Evolutionary conservation across 1,284 basidiomycete genomes (phyloP).

Genomic region (Athelia psychrophila): DNA sequence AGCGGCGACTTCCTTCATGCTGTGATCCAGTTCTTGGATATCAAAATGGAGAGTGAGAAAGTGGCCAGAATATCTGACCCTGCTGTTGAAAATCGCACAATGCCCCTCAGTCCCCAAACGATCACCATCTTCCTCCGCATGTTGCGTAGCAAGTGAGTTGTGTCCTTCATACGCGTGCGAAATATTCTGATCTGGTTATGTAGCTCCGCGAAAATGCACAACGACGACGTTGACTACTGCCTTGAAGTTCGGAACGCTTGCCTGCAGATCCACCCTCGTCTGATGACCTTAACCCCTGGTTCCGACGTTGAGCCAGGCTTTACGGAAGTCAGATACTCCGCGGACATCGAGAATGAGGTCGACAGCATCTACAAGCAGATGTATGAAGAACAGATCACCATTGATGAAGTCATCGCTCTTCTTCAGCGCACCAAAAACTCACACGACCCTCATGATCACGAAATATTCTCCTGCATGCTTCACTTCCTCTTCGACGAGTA

Average conservation of each 20-base stretch:
- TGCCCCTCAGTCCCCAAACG: slow-evolving; percentile 81
- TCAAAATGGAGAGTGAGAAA: slow-evolving; percentile 91
- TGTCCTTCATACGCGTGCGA: slow-evolving; percentile 1
- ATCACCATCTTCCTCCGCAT: slow-evolving; percentile 91
- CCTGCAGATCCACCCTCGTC: slow-evolving; percentile 92
- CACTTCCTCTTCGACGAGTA: slow-evolving; percentile 99
- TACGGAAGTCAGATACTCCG: slow-evolving; percentile 82
- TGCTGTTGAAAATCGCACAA: slow-evolving; percentile 74
- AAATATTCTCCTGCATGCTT: slow-evolving; percentile 98
- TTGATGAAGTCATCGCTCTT: slow-evolving; percentile 91
- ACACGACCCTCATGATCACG: slow-evolving; percentile 82
- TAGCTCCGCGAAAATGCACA: slow-evolving; percentile 63
- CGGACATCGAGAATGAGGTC: slow-evolving; percentile 91
- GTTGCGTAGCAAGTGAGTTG: slow-evolving; percentile 72
- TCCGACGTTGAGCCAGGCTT: slow-evolving; percentile 92
- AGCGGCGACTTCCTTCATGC: slow-evolving; percentile 87
- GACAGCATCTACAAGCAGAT: slow-evolving; percentile 97
- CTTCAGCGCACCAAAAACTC: slow-evolving; percentile 87
- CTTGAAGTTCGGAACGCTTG: slow-evolving; percentile 93
- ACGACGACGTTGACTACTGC: slow-evolving; percentile 86
- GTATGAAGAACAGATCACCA: slow-evolving; percentile 93
- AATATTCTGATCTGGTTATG: neutral
- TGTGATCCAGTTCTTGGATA: slow-evolving; percentile 83
- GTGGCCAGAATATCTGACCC: slow-evolving; percentile 76
- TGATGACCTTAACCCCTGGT: slow-evolving; percentile 93